Evolutionary conservation across 1,139 yeast genomes (phyloP).

Genomic region (Chernovozyma aurita): DNA sequence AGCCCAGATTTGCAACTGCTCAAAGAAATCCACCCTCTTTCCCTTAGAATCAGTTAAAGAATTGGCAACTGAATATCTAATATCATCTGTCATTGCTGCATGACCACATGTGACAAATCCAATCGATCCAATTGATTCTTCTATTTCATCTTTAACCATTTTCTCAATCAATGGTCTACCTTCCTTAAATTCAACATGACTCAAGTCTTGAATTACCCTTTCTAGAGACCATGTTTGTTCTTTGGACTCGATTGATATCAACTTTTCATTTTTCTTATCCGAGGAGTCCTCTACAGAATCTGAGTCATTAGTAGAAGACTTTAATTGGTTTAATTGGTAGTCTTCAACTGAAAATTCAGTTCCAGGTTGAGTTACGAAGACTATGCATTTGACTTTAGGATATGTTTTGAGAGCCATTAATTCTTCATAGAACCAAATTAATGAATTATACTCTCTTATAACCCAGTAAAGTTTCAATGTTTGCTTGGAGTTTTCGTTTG

Average conservation of each 20-base stretch:
- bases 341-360: background rate
- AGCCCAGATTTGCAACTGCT: constrained; percentile 6
- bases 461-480: constrained; percentile 32
- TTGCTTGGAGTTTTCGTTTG: constrained; percentile 14
- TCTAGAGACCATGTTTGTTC: background rate
- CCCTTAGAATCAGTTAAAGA: constrained; percentile 18
- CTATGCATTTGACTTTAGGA: constrained; percentile 22
- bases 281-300: background rate
- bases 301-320: background rate
- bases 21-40: constrained; percentile 18
- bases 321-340: background rate
- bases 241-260: too few relatives aligned
- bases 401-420: constrained; percentile 20
- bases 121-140: constrained; percentile 34
- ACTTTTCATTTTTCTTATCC: background rate
- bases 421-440: constrained; percentile 34
- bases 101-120: constrained; percentile 49
- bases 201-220: constrained; percentile 9
- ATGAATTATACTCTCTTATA: constrained; percentile 27
- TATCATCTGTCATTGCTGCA: constrained; percentile 46
- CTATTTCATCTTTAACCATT: constrained; percentile 33
- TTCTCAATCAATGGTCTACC: constrained; percentile 42
- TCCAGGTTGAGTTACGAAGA: constrained; percentile 30
- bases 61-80: constrained; percentile 30
- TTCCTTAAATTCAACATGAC: constrained; percentile 34